Evolutionary conservation across 1,139 yeast genomes (phyloP).

Genomic region (Cylindricascospora bacillispora): DNA sequence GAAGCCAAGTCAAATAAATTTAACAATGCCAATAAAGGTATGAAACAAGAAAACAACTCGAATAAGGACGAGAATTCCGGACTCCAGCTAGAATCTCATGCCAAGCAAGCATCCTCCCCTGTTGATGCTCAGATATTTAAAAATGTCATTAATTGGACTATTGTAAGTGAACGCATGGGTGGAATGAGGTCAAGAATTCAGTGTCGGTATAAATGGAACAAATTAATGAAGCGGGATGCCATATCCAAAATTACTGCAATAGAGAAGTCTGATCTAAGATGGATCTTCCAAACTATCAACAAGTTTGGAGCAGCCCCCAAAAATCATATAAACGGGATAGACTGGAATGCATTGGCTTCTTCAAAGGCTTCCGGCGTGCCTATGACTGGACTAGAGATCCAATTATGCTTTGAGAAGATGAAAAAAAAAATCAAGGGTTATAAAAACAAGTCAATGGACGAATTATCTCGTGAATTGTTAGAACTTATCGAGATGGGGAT

Average conservation of each 20-base stretch:
- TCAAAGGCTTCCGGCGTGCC: slow-evolving; percentile 30
- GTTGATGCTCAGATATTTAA: too few relatives aligned
- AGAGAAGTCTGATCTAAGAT: slow-evolving; percentile 38
- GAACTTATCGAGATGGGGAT: too few relatives aligned
- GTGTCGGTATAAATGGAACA: slow-evolving; percentile 91
- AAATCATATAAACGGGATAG: slow-evolving; percentile 38
- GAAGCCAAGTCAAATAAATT: slow-evolving; percentile 11
- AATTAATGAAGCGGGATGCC: slow-evolving; percentile 52
- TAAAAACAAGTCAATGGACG: slow-evolving; percentile 29
- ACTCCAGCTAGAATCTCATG: background rate
- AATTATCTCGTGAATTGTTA: too few relatives aligned
- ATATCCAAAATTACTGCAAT: slow-evolving; percentile 37
- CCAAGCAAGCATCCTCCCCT: slow-evolving; percentile 6
- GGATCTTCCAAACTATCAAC: slow-evolving; percentile 44
- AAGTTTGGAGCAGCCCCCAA: slow-evolving; percentile 38
- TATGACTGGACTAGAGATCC: slow-evolving; percentile 37
- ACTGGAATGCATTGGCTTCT: slow-evolving; percentile 49
- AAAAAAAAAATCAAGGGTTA: slow-evolving; percentile 30
- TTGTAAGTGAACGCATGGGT: slow-evolving; percentile 78
- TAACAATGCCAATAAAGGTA: slow-evolving; percentile 6
- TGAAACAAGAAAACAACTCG: slow-evolving; percentile 3
- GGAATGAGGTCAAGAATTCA: slow-evolving; percentile 84
- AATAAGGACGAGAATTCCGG: background rate
- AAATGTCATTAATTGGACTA: slow-evolving; percentile 69
- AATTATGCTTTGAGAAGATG: slow-evolving; percentile 35